phyloP scores from a whole-genome alignment of 2,329 filamentous ascomycete genomes.

The Alternaria longipes region DNA sequence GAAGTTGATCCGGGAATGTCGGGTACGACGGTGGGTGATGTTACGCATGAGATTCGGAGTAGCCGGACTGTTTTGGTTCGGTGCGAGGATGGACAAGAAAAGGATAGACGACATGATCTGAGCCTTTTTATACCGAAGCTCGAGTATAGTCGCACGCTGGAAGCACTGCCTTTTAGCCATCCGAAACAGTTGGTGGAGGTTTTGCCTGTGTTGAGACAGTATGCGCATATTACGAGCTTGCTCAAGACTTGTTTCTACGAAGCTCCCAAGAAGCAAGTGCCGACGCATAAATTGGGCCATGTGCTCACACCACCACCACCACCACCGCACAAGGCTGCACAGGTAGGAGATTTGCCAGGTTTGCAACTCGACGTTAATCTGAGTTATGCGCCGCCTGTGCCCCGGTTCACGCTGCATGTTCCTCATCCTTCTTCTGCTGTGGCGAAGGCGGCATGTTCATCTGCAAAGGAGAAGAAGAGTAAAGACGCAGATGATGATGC shows the following conservation, averaged over 20 bases:
- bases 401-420: conserved; percentile 41
- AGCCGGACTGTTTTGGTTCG: conserved; percentile 56
- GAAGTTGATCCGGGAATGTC: conserved; percentile 64
- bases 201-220: conserved; percentile 77
- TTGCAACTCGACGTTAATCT: conserved; percentile 45
- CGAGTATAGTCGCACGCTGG: conserved; percentile 73
- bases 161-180: conserved; percentile 78
- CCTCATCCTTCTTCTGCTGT: conserved; percentile 34
- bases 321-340: not conserved
- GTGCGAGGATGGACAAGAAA: conserved; percentile 33
- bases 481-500: not conserved
- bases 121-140: conserved; percentile 75
- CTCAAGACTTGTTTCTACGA: conserved; percentile 67
- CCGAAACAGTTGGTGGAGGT: conserved; percentile 78
- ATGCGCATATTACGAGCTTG: conserved; percentile 73
- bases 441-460: not conserved
- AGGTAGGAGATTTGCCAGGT: not conserved
- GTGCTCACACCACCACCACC: not conserved
- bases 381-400: conserved; percentile 45
- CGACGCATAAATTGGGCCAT: conserved; percentile 15
- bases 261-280: conserved; percentile 37
- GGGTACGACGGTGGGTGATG: conserved; percentile 32
- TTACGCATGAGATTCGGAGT: conserved; percentile 62
- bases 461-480: not conserved
- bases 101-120: conserved; percentile 58